Evolutionary conservation across 2,329 filamentous ascomycete species (phyloP).

Genomic region (Chaetomium strumarium): DNA sequence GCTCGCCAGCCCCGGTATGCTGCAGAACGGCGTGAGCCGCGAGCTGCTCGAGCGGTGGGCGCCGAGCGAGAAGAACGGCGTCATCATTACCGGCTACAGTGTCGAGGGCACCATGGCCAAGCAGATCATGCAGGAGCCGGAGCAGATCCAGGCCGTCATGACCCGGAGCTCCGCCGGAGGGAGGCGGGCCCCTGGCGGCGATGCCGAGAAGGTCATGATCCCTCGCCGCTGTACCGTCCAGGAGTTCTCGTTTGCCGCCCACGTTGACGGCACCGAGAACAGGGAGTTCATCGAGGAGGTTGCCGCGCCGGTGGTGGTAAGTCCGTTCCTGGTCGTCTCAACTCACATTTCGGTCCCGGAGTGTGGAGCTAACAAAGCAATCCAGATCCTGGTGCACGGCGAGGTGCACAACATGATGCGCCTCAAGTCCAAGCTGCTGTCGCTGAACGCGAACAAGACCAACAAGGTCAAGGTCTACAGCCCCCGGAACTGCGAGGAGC

Average conservation of each 20-base stretch:
- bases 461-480: conserved; percentile 87
- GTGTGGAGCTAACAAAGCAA: conserved; percentile 5
- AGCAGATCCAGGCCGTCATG: conserved; percentile 93
- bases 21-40: conserved; percentile 91
- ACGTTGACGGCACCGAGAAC: conserved; percentile 94
- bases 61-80: conserved; percentile 92
- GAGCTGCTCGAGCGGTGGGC: conserved; percentile 94
- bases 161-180: conserved; percentile 61
- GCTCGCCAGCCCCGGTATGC: conserved; percentile 95
- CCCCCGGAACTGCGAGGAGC: conserved; percentile 89
- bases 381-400: conserved; percentile 87
- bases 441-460: conserved; percentile 77
- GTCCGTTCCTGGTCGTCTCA: conserved; percentile 33
- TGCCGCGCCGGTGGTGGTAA: conserved; percentile 81
- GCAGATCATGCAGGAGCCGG: conserved; percentile 88
- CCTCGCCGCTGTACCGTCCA: conserved; percentile 87
- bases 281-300: conserved; percentile 96
- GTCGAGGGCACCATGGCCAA: conserved; percentile 99
- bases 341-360: not conserved
- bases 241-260: conserved; percentile 92
- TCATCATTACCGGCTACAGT: conserved; percentile 96
- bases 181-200: conserved; percentile 57
- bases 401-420: conserved; percentile 98
- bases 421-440: conserved; percentile 87
- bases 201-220: conserved; percentile 85